Percentiles rank a stretch among this genome's conserved stretches.
phyloP scores from a whole-genome alignment of 148 eudicot species.

The Persicaria maculosa region DNA sequence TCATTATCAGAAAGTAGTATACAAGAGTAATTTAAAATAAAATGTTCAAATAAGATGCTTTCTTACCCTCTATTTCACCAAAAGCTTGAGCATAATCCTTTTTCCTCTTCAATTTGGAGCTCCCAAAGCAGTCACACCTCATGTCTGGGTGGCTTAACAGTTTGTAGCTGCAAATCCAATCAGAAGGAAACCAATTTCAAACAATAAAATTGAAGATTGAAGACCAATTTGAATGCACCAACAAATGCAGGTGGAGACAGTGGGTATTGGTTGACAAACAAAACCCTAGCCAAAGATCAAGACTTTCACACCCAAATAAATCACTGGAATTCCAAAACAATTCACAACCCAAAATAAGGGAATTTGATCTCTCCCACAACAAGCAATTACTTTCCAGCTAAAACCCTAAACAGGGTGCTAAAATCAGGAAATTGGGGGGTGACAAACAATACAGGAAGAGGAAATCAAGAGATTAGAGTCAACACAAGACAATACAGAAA shows the following conservation, averaged over 20 bases:
- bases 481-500: not conserved
- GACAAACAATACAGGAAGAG: not conserved
- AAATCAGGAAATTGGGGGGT: not conserved
- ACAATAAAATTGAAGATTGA: not conserved
- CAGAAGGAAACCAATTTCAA: not conserved
- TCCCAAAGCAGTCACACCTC: constrained; percentile 9
- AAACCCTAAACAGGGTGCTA: not conserved
- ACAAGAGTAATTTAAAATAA: not conserved
- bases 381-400: not conserved
- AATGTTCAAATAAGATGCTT: not conserved
- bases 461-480: not conserved
- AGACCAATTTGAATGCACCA: not conserved
- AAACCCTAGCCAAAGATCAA: not conserved
- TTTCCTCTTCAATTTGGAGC: constrained; percentile 9
- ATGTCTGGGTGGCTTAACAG: constrained; percentile 7
- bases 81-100: not conserved
- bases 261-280: not conserved
- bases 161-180: constrained; percentile 4
- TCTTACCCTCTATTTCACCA: constrained; percentile 8
- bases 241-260: not conserved
- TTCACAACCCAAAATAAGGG: not conserved
- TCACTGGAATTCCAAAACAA: not conserved
- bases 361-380: not conserved
- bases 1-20: not conserved
- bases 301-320: not conserved